phyloP scores from a whole-genome alignment of 768 basidiomycete species.

The Suillus paluster region DNA sequence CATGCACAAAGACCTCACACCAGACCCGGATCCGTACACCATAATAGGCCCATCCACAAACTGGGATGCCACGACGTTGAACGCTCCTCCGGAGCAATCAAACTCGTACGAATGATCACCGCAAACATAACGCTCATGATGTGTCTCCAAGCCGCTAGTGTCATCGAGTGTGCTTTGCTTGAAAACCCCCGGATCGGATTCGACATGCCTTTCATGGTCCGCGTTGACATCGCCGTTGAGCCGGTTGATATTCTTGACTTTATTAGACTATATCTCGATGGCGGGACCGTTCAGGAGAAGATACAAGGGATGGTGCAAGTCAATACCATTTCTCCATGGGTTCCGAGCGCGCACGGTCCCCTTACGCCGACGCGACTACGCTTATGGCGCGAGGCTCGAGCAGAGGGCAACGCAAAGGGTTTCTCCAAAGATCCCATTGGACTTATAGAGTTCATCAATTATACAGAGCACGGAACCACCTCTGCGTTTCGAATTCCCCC shows the following conservation, averaged over 20 bases:
- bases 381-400: slow-evolving; percentile 13
- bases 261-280: slow-evolving; percentile 13
- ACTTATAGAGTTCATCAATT: slow-evolving; percentile 19
- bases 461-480: slow-evolving; percentile 16
- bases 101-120: slow-evolving; percentile 16
- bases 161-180: slow-evolving; percentile 17
- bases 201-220: slow-evolving; percentile 17
- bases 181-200: slow-evolving; percentile 16
- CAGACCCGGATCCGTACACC: neutral
- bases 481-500: slow-evolving; percentile 9
- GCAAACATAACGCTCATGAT: slow-evolving; percentile 9
- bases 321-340: neutral
- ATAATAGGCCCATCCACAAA: slow-evolving; percentile 19
- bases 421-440: slow-evolving; percentile 11
- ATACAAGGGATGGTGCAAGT: slow-evolving; percentile 20
- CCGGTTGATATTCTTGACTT: slow-evolving; percentile 8
- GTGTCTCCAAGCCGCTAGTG: slow-evolving; percentile 13
- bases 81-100: slow-evolving; percentile 18
- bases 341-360: neutral
- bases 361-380: slow-evolving; percentile 12
- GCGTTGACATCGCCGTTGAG: slow-evolving; percentile 19
- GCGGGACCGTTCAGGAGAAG: slow-evolving; percentile 9
- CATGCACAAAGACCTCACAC: neutral
- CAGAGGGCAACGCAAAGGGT: neutral
- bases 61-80: slow-evolving; percentile 13